Percentiles rank a stretch among this genome's conserved stretches.
Evolutionary conservation across 2,329 filamentous ascomycete genomes (phyloP).

Genomic region (Truncatella angustata): DNA sequence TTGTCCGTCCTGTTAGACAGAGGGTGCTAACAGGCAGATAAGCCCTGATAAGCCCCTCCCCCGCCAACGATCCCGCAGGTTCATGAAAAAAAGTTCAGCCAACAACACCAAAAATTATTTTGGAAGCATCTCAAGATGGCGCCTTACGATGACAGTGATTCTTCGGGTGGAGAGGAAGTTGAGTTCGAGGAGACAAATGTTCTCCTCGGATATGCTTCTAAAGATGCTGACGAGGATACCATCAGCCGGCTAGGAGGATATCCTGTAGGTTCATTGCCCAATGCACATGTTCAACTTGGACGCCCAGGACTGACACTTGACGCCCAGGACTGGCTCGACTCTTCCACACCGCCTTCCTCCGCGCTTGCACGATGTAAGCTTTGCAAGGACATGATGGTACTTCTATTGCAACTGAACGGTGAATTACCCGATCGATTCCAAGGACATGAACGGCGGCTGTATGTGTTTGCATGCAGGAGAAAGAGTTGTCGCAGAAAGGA

Average conservation of each 20-base stretch:
- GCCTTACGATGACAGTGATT: slow-evolving; percentile 81
- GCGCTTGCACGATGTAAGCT: slow-evolving; percentile 80
- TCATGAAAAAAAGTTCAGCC: slow-evolving; percentile 3
- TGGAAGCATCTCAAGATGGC: slow-evolving; percentile 19
- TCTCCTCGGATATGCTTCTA: slow-evolving; percentile 83
- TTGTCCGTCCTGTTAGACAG: too few relatives aligned
- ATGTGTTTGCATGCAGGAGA: slow-evolving; percentile 78
- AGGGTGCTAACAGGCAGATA: too few relatives aligned
- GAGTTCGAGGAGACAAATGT: slow-evolving; percentile 81
- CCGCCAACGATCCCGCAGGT: slow-evolving; percentile 4
- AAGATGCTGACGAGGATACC: slow-evolving; percentile 74
- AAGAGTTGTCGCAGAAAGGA: slow-evolving; percentile 78
- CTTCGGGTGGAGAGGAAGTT: slow-evolving; percentile 60
- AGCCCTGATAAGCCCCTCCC: slow-evolving; percentile 11
- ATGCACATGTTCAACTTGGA: slow-evolving; percentile 4
- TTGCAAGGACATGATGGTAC: slow-evolving; percentile 78
- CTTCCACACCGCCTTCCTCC: slow-evolving; percentile 68
- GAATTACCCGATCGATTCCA: slow-evolving; percentile 86
- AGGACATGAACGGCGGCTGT: slow-evolving; percentile 81
- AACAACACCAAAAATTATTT: background rate
- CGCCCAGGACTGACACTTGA: background rate
- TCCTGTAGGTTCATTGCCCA: slow-evolving; percentile 59
- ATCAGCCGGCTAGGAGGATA: slow-evolving; percentile 86
- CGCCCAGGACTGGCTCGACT: slow-evolving; percentile 78
- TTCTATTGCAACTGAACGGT: slow-evolving; percentile 87